Percentiles rank a stretch among this genome's conserved stretches.
These are phyloP conservation scores for Litchi chinensis DNA, from an alignment of 345 rosid genomes.

Conservation along the genomic window DNA sequence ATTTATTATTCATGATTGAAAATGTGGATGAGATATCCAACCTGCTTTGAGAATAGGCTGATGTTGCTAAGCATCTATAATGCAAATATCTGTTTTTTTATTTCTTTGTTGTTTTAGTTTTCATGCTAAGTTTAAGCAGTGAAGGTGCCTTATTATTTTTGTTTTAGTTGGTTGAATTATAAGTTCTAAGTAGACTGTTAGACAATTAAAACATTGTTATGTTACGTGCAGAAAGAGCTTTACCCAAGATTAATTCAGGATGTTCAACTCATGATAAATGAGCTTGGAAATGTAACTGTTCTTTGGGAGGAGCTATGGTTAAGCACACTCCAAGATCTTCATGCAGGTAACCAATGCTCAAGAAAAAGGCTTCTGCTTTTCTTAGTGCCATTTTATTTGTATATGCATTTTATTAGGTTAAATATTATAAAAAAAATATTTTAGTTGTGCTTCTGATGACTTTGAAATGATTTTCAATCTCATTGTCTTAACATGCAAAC, in stretches of 20 bases:
- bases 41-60: slow-evolving; percentile 1
- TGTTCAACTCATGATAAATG: slow-evolving; percentile 91
- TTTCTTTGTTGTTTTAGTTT: slow-evolving; percentile 1
- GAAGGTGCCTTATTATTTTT: neutral
- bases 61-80: neutral
- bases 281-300: slow-evolving; percentile 86
- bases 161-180: slow-evolving; percentile 21
- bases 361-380: slow-evolving; percentile 22
- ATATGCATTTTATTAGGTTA: slow-evolving; percentile 1
- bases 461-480: neutral
- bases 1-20: neutral
- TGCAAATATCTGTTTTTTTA: neutral
- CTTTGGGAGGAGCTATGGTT: slow-evolving; percentile 99
- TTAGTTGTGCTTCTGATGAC: neutral
- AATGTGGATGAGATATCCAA: neutral
- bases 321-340: slow-evolving; percentile 95
- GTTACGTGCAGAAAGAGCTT: slow-evolving; percentile 64
- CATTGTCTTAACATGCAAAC: slow-evolving; percentile 4
- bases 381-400: slow-evolving; percentile 11
- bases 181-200: slow-evolving; percentile 18
- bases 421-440: neutral
- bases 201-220: slow-evolving; percentile 22
- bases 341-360: slow-evolving; percentile 60
- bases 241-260: slow-evolving; percentile 89
- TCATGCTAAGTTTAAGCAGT: neutral